Conservation (phyloP, 2,329 filamentous ascomycete genomes). For the Zymoseptoria crescenta region DNA sequence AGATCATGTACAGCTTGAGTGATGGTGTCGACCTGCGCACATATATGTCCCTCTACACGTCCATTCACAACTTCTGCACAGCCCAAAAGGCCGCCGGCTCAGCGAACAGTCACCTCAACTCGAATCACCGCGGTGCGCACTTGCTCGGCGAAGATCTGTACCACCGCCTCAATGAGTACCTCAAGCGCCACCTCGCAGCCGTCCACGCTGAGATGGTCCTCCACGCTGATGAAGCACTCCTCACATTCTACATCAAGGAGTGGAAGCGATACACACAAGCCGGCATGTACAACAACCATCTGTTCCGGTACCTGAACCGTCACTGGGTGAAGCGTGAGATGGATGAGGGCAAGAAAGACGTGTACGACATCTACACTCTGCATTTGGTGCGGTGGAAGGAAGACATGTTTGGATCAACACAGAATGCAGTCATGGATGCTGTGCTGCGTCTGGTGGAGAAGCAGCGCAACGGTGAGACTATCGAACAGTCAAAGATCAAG, state of each 20-base stretch:
- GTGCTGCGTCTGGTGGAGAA: conserved; percentile 94
- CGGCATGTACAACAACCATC: conserved; percentile 93
- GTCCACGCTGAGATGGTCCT: conserved; percentile 66
- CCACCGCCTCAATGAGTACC: conserved; percentile 79
- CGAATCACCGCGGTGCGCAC: conserved; percentile 72
- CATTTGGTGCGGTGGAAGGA: conserved; percentile 93
- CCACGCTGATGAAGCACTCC: conserved; percentile 81
- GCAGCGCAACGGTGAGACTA: conserved; percentile 94
- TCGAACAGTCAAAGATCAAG: conserved; percentile 95
- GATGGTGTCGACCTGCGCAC: conserved; percentile 91
- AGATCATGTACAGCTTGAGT: conserved; percentile 87
- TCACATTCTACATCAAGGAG: conserved; percentile 91
- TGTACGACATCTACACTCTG: conserved; percentile 96
- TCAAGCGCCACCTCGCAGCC: conserved; percentile 64
- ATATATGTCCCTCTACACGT: conserved; percentile 97
- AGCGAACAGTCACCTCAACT: conserved; percentile 38
- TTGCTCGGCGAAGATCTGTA: conserved; percentile 94
- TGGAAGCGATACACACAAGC: conserved; percentile 94
- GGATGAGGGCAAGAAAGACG: conserved; percentile 96
- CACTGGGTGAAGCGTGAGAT: conserved; percentile 99
- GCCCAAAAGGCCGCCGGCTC: conserved; percentile 80
- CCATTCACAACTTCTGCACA: conserved; percentile 98
- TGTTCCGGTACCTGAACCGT: conserved; percentile 91
- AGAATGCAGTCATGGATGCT: conserved; percentile 85
- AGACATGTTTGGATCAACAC: conserved; percentile 78